Percentiles rank a stretch among this genome's conserved stretches.
Evolutionary conservation across 2,329 filamentous ascomycete species (phyloP).

Genomic region (Diplodia mutila): DNA sequence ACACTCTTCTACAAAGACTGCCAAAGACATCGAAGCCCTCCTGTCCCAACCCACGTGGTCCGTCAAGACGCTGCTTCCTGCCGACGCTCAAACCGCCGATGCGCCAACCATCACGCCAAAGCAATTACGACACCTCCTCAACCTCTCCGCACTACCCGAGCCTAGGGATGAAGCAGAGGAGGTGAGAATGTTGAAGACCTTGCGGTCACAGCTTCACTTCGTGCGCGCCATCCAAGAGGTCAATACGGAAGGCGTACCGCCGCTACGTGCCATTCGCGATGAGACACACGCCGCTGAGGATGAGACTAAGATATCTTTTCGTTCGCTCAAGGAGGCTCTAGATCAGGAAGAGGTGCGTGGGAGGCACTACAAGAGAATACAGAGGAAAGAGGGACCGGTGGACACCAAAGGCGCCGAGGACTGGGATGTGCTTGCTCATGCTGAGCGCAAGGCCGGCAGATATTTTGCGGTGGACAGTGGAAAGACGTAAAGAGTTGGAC

Average conservation of each 20-base stretch:
- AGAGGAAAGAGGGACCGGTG: constrained; percentile 49
- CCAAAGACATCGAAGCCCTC: constrained; percentile 41
- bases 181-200: constrained; percentile 69
- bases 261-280: constrained; percentile 79
- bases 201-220: constrained; percentile 85
- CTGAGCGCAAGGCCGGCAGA: constrained; percentile 67
- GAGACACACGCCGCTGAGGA: constrained; percentile 64
- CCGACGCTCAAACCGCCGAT: constrained; percentile 35
- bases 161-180: constrained; percentile 69
- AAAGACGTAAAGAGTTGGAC: constrained; percentile 36
- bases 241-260: constrained; percentile 72
- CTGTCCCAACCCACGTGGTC: constrained; percentile 82
- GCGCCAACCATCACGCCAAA: constrained; percentile 59
- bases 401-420: constrained; percentile 56
- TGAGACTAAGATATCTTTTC: constrained; percentile 63
- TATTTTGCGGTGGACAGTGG: constrained; percentile 78
- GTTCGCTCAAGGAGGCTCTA: constrained; percentile 61
- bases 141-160: constrained; percentile 82
- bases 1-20: constrained; percentile 1
- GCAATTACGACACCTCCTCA: constrained; percentile 81
- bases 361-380: constrained; percentile 53
- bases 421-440: constrained; percentile 72
- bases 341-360: constrained; percentile 65
- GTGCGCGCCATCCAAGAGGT: constrained; percentile 84
- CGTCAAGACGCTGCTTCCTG: constrained; percentile 71